Evolutionary conservation across 2,329 filamentous ascomycete genomes (phyloP).

Genomic region (Pleomassaria siparia): DNA sequence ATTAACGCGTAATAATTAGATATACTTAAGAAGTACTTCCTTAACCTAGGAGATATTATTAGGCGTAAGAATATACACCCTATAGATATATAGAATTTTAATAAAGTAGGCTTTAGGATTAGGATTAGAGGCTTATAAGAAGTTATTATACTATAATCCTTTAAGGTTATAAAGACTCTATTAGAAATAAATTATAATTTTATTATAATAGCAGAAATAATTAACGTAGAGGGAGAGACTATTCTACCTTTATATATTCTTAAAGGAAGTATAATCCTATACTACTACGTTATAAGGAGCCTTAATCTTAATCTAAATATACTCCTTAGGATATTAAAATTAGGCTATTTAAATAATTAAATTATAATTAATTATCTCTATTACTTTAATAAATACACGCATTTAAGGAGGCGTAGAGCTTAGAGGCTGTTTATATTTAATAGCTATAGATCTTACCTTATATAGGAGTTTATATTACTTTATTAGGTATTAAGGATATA

Average conservation of each 20-base stretch:
- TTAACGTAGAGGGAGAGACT: background rate
- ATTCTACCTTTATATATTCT: background rate
- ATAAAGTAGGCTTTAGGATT: background rate
- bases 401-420: background rate
- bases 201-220: background rate
- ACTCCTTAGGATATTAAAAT: background rate
- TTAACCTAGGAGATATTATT: too few relatives aligned
- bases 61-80: background rate
- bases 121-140: background rate
- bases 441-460: conserved; percentile 2
- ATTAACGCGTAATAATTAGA: background rate
- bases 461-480: background rate
- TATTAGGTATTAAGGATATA: background rate
- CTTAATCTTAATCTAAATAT: background rate
- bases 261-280: background rate
- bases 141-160: background rate
- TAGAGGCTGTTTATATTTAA: background rate
- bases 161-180: background rate
- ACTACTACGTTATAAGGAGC: background rate
- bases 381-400: background rate
- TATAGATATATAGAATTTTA: background rate
- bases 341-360: background rate
- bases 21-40: background rate
- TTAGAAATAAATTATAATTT: conserved; percentile 1
- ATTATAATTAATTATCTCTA: background rate